phyloP scores from a whole-genome alignment of 306 rosid species.

The Coriaria nepalensis region DNA sequence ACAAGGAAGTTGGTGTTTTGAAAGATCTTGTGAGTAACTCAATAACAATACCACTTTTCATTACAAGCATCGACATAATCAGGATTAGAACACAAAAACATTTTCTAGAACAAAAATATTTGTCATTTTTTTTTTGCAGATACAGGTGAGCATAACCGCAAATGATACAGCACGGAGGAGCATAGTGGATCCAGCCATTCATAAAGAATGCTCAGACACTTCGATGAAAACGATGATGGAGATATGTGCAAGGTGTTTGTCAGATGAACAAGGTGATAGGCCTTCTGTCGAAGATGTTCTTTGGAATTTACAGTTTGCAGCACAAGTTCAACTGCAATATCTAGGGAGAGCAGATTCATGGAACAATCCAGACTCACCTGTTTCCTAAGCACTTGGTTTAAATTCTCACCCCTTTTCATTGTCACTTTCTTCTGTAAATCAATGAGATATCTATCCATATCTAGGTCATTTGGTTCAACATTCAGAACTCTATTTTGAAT shows the following conservation, averaged over 20 bases:
- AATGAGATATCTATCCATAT: no score
- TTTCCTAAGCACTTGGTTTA: slow-evolving; percentile 10
- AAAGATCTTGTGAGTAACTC: slow-evolving; percentile 75
- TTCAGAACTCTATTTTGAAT: no score
- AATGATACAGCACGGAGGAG: slow-evolving; percentile 66
- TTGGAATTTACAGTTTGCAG: slow-evolving; percentile 93
- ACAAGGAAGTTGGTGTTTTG: slow-evolving; percentile 61
- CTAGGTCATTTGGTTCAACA: no score
- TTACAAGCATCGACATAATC: background rate
- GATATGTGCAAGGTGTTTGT: slow-evolving; percentile 72
- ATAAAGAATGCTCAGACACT: slow-evolving; percentile 63
- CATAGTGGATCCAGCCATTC: slow-evolving; percentile 65
- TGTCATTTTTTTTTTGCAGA: slow-evolving; percentile 25
- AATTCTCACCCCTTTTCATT: background rate
- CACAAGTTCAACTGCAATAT: slow-evolving; percentile 87
- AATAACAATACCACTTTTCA: background rate
- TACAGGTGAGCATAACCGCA: slow-evolving; percentile 59
- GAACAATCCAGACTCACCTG: slow-evolving; percentile 29
- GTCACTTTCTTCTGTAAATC: background rate
- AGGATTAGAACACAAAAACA: no score
- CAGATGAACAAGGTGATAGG: slow-evolving; percentile 34
- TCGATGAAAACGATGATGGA: slow-evolving; percentile 80
- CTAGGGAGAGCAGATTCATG: slow-evolving; percentile 31
- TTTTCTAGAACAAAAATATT: background rate
- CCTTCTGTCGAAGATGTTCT: slow-evolving; percentile 87